These are phyloP conservation scores for Porphyrellus cyaneotinctus DNA, from an alignment of 768 basidiomycete genomes.

Conservation along the genomic window DNA sequence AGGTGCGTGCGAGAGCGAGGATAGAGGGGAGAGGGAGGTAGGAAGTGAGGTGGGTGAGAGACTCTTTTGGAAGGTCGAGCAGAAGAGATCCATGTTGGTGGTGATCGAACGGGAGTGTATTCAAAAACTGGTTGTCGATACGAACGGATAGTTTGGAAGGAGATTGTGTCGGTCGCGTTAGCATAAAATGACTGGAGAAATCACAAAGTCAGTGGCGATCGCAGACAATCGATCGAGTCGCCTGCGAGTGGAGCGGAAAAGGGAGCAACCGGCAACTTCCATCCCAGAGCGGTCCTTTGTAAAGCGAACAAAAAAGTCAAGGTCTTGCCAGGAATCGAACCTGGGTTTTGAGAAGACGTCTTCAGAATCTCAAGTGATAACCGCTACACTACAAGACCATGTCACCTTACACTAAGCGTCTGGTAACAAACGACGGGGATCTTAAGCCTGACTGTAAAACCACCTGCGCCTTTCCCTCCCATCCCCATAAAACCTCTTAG, in stretches of 20 bases:
- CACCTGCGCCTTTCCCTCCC: too few relatives aligned
- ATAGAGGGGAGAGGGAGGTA: constrained; percentile 65
- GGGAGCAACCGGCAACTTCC: too few relatives aligned
- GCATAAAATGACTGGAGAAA: constrained; percentile 56
- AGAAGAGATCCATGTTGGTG: constrained; percentile 50
- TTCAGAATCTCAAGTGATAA: constrained; percentile 30
- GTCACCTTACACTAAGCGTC: too few relatives aligned
- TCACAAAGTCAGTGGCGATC: constrained; percentile 12
- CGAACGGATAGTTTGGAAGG: constrained; percentile 34
- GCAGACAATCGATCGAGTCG: constrained; percentile 22
- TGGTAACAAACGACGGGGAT: too few relatives aligned
- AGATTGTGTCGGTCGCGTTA: constrained; percentile 46
- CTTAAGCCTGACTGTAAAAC: too few relatives aligned
- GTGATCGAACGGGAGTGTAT: constrained; percentile 18
- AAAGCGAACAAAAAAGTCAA: too few relatives aligned
- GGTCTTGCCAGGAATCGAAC: constrained; percentile 28
- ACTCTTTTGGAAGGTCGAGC: constrained; percentile 61
- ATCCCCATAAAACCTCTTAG: too few relatives aligned
- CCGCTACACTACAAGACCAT: constrained; percentile 28
- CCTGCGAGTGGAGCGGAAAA: constrained; percentile 18
- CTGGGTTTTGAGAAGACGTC: constrained; percentile 24
- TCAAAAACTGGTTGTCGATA: constrained; percentile 28
- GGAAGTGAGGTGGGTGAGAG: constrained; percentile 72
- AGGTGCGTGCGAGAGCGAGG: constrained; percentile 51
- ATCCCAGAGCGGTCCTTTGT: too few relatives aligned